A percentile compares a stretch with the other conserved stretches of the same genome.
phyloP scores from a whole-genome alignment of 2,329 filamentous ascomycete genomes.

The Mycocentrospora acerina region DNA sequence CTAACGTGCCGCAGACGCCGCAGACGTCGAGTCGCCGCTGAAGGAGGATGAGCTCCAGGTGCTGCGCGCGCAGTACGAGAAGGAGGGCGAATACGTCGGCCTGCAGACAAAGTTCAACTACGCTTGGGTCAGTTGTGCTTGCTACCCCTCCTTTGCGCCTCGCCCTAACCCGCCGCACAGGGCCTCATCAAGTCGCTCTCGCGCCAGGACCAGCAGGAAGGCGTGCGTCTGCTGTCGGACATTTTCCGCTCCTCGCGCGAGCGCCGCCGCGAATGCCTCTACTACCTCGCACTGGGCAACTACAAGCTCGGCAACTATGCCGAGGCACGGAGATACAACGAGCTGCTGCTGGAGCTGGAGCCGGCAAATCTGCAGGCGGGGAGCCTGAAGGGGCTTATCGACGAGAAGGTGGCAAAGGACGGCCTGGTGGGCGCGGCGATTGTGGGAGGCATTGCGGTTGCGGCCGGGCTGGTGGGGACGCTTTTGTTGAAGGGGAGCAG shows the following conservation, averaged over 20 bases:
- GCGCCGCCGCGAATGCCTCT: slow-evolving; percentile 93
- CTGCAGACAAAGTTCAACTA: slow-evolving; percentile 99
- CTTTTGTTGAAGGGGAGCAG: slow-evolving; percentile 75
- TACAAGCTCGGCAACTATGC: slow-evolving; percentile 98
- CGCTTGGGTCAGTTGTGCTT: slow-evolving; percentile 74
- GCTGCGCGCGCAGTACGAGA: slow-evolving; percentile 90
- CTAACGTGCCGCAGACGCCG: slow-evolving; percentile 69
- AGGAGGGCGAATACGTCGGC: slow-evolving; percentile 94
- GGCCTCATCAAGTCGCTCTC: slow-evolving; percentile 90
- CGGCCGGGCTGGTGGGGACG: slow-evolving; percentile 88
- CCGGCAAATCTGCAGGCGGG: slow-evolving; percentile 86
- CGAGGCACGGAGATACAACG: slow-evolving; percentile 92
- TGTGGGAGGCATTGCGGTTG: slow-evolving; percentile 87
- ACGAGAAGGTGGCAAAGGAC: slow-evolving; percentile 95
- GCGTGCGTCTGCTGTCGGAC: slow-evolving; percentile 88
- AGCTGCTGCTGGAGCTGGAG: slow-evolving; percentile 86
- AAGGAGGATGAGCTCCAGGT: slow-evolving; percentile 92
- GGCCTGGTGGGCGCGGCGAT: slow-evolving; percentile 93
- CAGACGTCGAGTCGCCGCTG: slow-evolving; percentile 93
- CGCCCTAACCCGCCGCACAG: slow-evolving; percentile 50
- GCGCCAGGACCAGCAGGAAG: slow-evolving; percentile 87
- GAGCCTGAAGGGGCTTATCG: slow-evolving; percentile 83
- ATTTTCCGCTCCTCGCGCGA: slow-evolving; percentile 95
- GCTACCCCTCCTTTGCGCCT: not conserved
- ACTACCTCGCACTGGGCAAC: slow-evolving; percentile 95